These are phyloP conservation scores for Chlamydomonas sp. DNA, from an alignment of 139 green algal species.

Conservation along the genomic window DNA sequence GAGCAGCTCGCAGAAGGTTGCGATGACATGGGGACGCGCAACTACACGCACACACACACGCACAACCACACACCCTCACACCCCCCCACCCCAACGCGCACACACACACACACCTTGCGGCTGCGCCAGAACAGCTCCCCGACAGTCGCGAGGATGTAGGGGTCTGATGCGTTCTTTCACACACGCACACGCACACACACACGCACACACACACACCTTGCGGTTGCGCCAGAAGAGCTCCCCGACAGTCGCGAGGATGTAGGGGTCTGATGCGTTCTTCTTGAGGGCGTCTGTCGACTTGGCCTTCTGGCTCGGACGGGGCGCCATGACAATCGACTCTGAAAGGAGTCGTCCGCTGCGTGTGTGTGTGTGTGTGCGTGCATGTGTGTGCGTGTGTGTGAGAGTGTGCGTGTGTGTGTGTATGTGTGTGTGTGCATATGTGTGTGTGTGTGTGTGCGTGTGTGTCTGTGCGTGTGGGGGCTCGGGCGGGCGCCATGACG, in stretches of 20 bases:
- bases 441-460: no score
- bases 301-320: constrained; percentile 69
- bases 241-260: constrained; percentile 66
- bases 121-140: constrained; percentile 89
- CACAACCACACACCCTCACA: constrained; percentile 1
- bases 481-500: constrained; percentile 72
- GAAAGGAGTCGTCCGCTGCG: constrained; percentile 80
- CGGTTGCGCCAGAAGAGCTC: constrained; percentile 87
- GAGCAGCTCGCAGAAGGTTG: constrained; percentile 72
- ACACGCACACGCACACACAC: no score
- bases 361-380: no score
- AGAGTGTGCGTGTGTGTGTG: no score
- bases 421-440: no score
- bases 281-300: constrained; percentile 89
- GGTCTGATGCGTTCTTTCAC: no score
- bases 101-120: constrained; percentile 77
- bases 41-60: no score
- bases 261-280: constrained; percentile 78
- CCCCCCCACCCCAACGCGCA: constrained; percentile 24
- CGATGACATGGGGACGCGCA: no score
- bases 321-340: constrained; percentile 77
- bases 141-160: background rate
- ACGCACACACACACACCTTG: no score
- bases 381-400: no score
- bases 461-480: no score